Percentiles rank a stretch among this genome's conserved stretches.
Conservation (phyloP, 2,329 filamentous ascomycete genomes). For the Botrytis aclada region DNA sequence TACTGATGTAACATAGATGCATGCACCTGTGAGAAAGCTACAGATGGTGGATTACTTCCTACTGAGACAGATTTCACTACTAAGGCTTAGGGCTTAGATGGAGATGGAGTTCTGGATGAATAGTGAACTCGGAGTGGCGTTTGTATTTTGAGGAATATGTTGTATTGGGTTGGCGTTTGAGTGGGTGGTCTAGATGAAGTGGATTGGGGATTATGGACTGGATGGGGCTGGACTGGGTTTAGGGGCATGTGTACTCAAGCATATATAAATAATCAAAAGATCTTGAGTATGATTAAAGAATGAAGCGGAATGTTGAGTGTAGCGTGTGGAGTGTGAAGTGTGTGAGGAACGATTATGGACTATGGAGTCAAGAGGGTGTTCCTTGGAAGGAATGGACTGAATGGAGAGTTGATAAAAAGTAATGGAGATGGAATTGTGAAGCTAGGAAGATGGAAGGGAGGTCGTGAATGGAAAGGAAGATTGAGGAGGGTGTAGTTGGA, state of each 20-base stretch:
- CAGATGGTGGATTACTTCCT: constrained; percentile 59
- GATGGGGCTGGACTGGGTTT: neutral
- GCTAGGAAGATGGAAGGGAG: neutral
- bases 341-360: neutral
- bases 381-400: neutral
- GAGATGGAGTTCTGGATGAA: neutral
- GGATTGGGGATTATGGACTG: neutral
- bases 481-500: no score
- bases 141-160: neutral
- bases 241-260: neutral
- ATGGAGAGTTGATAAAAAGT: neutral
- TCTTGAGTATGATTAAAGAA: neutral
- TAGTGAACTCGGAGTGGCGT: neutral
- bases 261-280: neutral
- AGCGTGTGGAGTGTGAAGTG: neutral
- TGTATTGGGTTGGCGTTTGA: neutral
- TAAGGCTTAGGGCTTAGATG: constrained; percentile 40
- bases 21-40: constrained; percentile 80
- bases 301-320: neutral
- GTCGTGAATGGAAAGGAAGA: neutral
- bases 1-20: constrained; percentile 45
- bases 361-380: neutral
- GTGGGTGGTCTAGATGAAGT: neutral
- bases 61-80: constrained; percentile 87
- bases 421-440: neutral